Base-by-base conservation (phyloP, 148 eudicot genomes). In the Rheum nobile region DNA sequence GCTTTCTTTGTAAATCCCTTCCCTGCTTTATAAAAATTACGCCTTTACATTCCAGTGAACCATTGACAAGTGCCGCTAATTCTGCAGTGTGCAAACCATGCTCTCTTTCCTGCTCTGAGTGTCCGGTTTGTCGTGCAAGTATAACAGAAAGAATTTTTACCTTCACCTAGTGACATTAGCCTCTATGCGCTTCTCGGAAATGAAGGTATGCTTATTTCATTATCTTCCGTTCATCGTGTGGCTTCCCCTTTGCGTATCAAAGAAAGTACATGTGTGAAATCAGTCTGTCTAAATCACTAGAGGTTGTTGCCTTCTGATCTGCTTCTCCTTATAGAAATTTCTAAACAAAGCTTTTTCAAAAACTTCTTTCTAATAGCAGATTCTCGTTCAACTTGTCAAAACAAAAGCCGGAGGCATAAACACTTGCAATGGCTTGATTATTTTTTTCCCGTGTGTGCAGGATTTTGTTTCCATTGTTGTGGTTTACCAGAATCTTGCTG, bases 11-110 rank as follows among this genome's bases (percentile, higher is more conserved):
- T 19, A 17, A 37, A 42, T 38, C 74, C 22, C 39, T 35, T 22
- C 5, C 28, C n/a, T 22, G 54, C 12, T 71, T 26, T 38, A 24
- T 41, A 8, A 41, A 2, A 9, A 41, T 41, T 41, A 41, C 6
- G 43, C 43, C 43, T 8, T 41, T 8, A n/a, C 43, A 41, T 41
- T 41, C 11, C 43, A 41, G 43, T 41, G 43, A 41, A 41, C 43
- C 10, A 41, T 41, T 44, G 13, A 22, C 55, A 57, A 28, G 63
- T 72, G 21, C n/a, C 74, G 24, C 70, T 17, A 31, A 65, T 68
- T 82, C 80, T 85, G 94, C 94, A 91, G 97, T 89, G 79, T 89
- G 97, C 85, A 85, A 89, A 41, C 48, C 72, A 8, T 86, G 89
- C 77, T 86, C 87, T 1, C 82, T 86, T 71, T 87, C 89, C 67